These are phyloP conservation scores for Echium plantagineum DNA, from an alignment of 257 asterid species.

Conservation along the genomic window DNA sequence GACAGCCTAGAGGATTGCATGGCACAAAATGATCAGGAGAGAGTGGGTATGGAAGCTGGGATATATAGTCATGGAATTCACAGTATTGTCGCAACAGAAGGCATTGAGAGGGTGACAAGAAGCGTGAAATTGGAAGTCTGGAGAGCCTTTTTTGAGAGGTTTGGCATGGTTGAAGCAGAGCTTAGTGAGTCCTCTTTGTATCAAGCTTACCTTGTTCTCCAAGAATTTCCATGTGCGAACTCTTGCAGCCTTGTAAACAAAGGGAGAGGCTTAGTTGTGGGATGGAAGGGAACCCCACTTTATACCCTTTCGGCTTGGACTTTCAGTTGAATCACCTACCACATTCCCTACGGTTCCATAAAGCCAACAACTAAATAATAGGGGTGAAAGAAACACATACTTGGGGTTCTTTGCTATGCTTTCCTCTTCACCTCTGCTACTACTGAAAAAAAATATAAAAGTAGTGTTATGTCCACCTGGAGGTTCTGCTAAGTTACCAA, in stretches of 20 bases:
- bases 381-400: too few relatives aligned
- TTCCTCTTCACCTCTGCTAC: too few relatives aligned
- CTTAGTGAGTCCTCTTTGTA: constrained; percentile 21
- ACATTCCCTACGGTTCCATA: too few relatives aligned
- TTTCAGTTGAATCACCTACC: constrained; percentile 6
- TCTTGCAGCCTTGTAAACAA: constrained; percentile 14
- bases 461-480: too few relatives aligned
- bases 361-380: too few relatives aligned
- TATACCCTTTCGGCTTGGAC: constrained; percentile 35
- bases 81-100: constrained; percentile 20
- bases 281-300: constrained; percentile 39
- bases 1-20: constrained; percentile 22
- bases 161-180: constrained; percentile 27
- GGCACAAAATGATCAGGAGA: constrained; percentile 9
- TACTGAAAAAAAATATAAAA: too few relatives aligned
- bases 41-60: constrained; percentile 13
- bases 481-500: too few relatives aligned
- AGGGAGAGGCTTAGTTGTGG: constrained; percentile 19
- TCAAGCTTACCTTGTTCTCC: constrained; percentile 30
- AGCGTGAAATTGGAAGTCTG: constrained; percentile 24
- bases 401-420: too few relatives aligned
- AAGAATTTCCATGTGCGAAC: constrained; percentile 15
- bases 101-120: constrained; percentile 16
- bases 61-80: constrained; percentile 8
- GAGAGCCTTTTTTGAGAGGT: constrained; percentile 29